Base-by-base conservation (phyloP, 1,284 basidiomycete genomes). In the Ustilago xerochloae region DNA sequence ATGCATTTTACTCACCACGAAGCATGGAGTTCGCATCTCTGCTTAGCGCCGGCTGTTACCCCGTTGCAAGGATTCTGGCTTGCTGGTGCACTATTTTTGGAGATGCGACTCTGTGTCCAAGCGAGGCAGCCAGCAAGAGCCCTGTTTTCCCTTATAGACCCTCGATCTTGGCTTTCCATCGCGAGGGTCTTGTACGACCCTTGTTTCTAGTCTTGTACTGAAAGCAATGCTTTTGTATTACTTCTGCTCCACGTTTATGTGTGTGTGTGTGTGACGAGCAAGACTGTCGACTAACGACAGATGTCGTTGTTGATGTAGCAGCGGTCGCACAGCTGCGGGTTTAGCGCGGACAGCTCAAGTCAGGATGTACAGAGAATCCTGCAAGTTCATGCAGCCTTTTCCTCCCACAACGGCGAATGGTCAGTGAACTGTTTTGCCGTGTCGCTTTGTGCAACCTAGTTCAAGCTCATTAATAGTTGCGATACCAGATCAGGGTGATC, bases 151-250 rank as follows among this genome's bases (percentile, higher is more conserved):
- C 26, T 4, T 24, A 33, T 36, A 36, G 57, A 52, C 57, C 57
- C 57, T 60, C 57, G 57, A 60, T 60, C 57, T 52, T 51, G 57
- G 39, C 24, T 29, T 24, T 56, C 41, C 15, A 15, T 32, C 38
- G 12, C 36, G 13, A 36, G n/a, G n/a, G n/a, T n/a, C n/a, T n/a
- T n/a, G n/a, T 36, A 13, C 35, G 35, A 36, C 35, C 35, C 35
- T 36, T n/a, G 6, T 13, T 12, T 36, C 35, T 12, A 41, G 13
- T 18, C 39, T 18, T 41, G 39, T n/a, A n/a, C n/a, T n/a, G n/a
- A n/a, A n/a, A n/a, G n/a, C n/a, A n/a, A n/a, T n/a, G n/a, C n/a
- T n/a, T n/a, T n/a, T n/a, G n/a, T n/a, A n/a, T n/a, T n/a, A n/a
- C n/a, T n/a, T n/a, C n/a, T n/a, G n/a, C n/a, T n/a, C n/a, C n/a